Evolutionary conservation across 1,284 basidiomycete species (phyloP).

Genomic region (Cutaneotrichosporon spelunceum): DNA sequence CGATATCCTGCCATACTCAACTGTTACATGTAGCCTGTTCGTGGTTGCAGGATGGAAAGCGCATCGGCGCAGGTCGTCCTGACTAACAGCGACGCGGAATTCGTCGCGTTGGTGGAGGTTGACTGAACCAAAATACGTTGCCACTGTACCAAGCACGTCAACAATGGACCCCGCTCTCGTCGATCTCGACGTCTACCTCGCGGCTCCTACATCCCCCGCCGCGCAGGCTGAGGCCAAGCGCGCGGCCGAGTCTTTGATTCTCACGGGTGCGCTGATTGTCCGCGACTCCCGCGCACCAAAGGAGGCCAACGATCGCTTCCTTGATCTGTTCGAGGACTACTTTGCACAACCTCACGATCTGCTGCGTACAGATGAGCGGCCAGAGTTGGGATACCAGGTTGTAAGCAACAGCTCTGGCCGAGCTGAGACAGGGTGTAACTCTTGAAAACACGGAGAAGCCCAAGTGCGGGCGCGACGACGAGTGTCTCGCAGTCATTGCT

Average conservation of each 20-base stretch:
- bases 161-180: constrained; percentile 46
- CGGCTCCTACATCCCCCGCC: constrained; percentile 55
- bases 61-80: neutral
- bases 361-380: constrained; percentile 70
- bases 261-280: constrained; percentile 71
- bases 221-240: constrained; percentile 49
- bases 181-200: constrained; percentile 70
- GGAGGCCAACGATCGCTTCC: constrained; percentile 70
- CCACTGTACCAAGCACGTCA: neutral
- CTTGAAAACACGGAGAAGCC: constrained; percentile 91
- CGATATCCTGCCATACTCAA: no score
- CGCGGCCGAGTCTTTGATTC: constrained; percentile 75
- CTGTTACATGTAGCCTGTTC: no score
- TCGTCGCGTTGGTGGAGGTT: constrained; percentile 10
- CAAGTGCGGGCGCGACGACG: constrained; percentile 62
- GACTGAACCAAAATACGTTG: constrained; percentile 1
- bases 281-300: constrained; percentile 78
- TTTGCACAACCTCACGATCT: constrained; percentile 66
- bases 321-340: constrained; percentile 79
- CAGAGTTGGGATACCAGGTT: constrained; percentile 62
- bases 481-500: constrained; percentile 47
- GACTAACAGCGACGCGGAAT: neutral
- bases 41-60: no score
- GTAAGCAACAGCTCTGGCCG: constrained; percentile 22
- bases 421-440: constrained; percentile 65